Conservation (phyloP, 2,329 filamentous ascomycete species). For the Claviceps pazoutovae region DNA sequence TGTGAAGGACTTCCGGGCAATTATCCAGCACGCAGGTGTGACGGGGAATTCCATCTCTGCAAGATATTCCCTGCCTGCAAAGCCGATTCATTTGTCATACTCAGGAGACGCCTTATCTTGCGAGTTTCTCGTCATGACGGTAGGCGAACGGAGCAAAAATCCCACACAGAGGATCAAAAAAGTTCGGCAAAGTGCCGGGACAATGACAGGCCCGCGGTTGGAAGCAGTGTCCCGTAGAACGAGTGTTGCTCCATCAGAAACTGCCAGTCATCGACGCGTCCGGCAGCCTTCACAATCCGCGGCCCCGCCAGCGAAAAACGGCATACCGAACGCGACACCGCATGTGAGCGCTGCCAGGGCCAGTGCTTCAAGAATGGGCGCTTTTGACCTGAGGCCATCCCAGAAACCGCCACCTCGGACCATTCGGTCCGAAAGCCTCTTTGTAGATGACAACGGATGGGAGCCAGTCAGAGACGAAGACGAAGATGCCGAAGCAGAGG, state of each 20-base stretch:
- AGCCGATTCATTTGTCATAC: constrained; percentile 62
- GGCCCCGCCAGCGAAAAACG: neutral
- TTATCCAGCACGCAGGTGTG: constrained; percentile 61
- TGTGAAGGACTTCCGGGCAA: constrained; percentile 71
- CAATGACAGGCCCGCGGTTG: constrained; percentile 24
- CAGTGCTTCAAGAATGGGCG: constrained; percentile 20
- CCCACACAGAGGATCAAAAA: constrained; percentile 34
- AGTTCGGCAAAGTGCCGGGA: constrained; percentile 24
- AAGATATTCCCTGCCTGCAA: constrained; percentile 55
- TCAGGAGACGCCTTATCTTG: constrained; percentile 52
- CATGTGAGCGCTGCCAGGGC: constrained; percentile 20
- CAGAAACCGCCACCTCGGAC: constrained; percentile 42
- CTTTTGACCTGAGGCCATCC: constrained; percentile 36
- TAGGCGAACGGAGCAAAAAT: constrained; percentile 47
- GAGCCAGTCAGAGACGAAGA: constrained; percentile 50
- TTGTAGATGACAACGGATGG: constrained; percentile 67
- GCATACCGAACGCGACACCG: constrained; percentile 17
- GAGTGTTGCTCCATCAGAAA: constrained; percentile 24
- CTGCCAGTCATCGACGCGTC: constrained; percentile 10
- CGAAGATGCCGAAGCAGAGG: constrained; percentile 50
- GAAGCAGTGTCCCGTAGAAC: constrained; percentile 34
- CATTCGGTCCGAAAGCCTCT: constrained; percentile 52
- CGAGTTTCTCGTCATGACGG: constrained; percentile 73
- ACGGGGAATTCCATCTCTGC: constrained; percentile 53
- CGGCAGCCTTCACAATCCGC: constrained; percentile 8